Percentiles rank a stretch among this genome's conserved stretches.
Conservation (phyloP, 2,329 filamentous ascomycete species). For the Diplodia mutila region DNA sequence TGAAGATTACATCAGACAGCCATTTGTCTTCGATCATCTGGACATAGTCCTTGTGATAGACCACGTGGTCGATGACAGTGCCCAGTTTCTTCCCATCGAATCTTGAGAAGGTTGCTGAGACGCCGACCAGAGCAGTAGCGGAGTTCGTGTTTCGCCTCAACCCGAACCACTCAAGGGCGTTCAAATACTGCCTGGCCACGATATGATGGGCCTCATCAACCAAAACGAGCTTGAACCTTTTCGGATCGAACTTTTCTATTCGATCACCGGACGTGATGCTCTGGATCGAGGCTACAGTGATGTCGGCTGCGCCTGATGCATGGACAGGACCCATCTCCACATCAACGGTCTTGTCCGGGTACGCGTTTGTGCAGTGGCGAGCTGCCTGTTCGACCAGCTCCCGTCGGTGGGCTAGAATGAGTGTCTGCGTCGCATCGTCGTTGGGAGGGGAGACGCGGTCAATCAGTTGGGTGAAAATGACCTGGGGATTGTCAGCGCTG, state of each 20-base stretch:
- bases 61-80: conserved; percentile 88
- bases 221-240: conserved; percentile 81
- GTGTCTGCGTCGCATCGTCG: conserved; percentile 69
- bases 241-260: conserved; percentile 80
- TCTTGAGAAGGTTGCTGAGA: conserved; percentile 80
- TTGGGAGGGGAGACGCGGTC: conserved; percentile 67
- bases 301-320: conserved; percentile 81
- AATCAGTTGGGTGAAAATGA: conserved; percentile 96
- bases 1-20: conserved; percentile 91
- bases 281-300: conserved; percentile 88
- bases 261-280: conserved; percentile 79
- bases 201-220: conserved; percentile 98
- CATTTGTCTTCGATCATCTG: conserved; percentile 88
- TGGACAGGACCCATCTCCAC: conserved; percentile 86
- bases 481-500: conserved; percentile 50
- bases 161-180: conserved; percentile 76
- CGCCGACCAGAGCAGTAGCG: conserved; percentile 71
- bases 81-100: conserved; percentile 85
- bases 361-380: conserved; percentile 77
- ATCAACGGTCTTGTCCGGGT: conserved; percentile 80
- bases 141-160: conserved; percentile 56
- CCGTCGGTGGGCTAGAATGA: conserved; percentile 89
- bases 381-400: conserved; percentile 96
- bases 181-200: conserved; percentile 79
- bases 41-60: conserved; percentile 86